Evolutionary conservation across 2,329 filamentous ascomycete genomes (phyloP).

Genomic region (Neobulgaria alba): DNA sequence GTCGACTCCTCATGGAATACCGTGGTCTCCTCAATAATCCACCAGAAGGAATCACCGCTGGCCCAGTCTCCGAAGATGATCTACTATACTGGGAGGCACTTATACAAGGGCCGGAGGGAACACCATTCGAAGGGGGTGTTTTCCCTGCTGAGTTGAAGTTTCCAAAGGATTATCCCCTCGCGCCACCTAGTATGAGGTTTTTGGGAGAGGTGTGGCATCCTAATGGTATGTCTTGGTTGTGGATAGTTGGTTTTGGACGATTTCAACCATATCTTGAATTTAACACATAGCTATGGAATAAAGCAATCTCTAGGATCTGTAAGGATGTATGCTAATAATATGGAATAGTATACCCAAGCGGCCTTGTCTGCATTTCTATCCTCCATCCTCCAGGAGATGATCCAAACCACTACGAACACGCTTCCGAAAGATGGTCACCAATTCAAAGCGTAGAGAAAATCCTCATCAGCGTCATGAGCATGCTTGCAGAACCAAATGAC

Average conservation of each 20-base stretch:
- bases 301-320: no score
- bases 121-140: constrained; percentile 90
- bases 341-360: constrained; percentile 80
- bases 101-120: constrained; percentile 91
- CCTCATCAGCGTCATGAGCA: constrained; percentile 92
- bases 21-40: constrained; percentile 87
- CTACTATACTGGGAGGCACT: constrained; percentile 93
- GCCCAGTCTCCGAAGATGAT: constrained; percentile 88
- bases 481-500: constrained; percentile 95
- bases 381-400: constrained; percentile 93
- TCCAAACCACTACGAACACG: constrained; percentile 96
- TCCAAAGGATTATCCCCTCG: constrained; percentile 92
- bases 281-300: no score
- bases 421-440: constrained; percentile 89
- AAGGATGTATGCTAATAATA: no score
- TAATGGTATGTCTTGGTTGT: constrained; percentile 64
- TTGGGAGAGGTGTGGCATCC: constrained; percentile 92
- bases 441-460: constrained; percentile 99
- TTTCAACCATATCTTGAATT: no score
- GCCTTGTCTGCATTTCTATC: constrained; percentile 96
- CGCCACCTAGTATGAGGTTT: constrained; percentile 94
- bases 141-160: constrained; percentile 94
- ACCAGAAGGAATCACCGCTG: constrained; percentile 95
- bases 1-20: constrained; percentile 93
- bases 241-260: no score